Evolutionary conservation across 257 asterid species (phyloP).

Genomic region (Capsicum baccatum): DNA sequence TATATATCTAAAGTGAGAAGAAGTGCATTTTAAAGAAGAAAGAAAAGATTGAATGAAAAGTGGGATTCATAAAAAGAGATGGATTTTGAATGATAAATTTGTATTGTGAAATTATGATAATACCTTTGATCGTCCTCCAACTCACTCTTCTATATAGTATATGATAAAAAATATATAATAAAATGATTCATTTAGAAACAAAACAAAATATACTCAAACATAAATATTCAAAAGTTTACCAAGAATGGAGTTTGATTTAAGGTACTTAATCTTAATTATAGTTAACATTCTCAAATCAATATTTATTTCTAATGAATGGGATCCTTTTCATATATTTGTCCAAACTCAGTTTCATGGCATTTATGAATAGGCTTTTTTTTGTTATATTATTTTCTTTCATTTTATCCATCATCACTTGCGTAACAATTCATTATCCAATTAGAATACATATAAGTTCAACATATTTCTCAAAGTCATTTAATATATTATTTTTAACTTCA

Average conservation of each 20-base stretch:
- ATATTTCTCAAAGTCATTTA: neutral
- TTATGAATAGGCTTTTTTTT: neutral
- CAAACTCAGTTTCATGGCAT: neutral
- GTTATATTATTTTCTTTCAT: neutral
- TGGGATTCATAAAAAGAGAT: too few relatives aligned
- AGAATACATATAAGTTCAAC: neutral
- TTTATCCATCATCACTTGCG: neutral
- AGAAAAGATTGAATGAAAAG: too few relatives aligned
- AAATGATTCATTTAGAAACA: neutral
- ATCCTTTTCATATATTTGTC: constrained; percentile 7
- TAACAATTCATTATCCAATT: neutral
- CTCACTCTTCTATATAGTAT: too few relatives aligned
- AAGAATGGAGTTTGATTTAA: neutral
- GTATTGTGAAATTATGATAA: too few relatives aligned
- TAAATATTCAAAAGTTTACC: too few relatives aligned
- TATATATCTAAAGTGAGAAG: too few relatives aligned
- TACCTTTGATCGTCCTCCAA: too few relatives aligned
- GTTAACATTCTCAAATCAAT: neutral
- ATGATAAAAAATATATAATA: too few relatives aligned
- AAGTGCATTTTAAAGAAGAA: too few relatives aligned
- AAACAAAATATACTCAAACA: too few relatives aligned
- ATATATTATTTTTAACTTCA: neutral
- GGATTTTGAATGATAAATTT: too few relatives aligned
- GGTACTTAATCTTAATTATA: neutral
- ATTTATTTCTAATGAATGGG: neutral